Conservation (phyloP, 805 yeast genomes). For the Cyberlindnera subsufficiens region DNA sequence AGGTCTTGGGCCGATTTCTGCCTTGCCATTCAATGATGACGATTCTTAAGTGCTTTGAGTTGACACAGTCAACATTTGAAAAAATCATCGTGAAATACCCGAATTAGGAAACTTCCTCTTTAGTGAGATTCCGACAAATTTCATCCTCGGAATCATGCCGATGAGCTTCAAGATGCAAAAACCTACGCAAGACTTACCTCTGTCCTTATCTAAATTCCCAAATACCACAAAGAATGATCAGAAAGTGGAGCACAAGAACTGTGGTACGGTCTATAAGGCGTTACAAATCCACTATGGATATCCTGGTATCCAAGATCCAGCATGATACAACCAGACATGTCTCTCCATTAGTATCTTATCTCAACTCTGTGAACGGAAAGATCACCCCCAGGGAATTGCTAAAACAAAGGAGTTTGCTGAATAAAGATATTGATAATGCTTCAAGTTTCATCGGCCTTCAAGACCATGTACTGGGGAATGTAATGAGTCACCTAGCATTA, state of each 20-base stretch:
- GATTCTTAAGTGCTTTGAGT: no score
- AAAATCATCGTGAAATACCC: no score
- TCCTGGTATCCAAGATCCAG: conserved; percentile 3
- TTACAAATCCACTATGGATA: conserved; percentile 1
- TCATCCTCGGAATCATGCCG: no score
- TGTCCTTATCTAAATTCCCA: no score
- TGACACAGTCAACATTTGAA: no score
- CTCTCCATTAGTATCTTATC: conserved; percentile 2
- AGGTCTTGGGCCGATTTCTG: no score
- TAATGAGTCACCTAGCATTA: background rate
- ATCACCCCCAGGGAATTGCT: background rate
- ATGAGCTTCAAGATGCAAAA: no score
- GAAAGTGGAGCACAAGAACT: background rate
- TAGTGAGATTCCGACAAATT: no score
- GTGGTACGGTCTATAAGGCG: background rate
- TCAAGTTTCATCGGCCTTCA: background rate
- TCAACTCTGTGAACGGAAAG: conserved; percentile 1
- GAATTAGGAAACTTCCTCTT: no score
- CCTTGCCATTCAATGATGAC: no score
- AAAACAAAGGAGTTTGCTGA: background rate
- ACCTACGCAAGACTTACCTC: no score
- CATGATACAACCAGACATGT: background rate
- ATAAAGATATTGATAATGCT: background rate
- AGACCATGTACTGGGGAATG: background rate
- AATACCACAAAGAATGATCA: background rate